Conservation (phyloP, 1,139 yeast species). For the Pichia terricola region DNA sequence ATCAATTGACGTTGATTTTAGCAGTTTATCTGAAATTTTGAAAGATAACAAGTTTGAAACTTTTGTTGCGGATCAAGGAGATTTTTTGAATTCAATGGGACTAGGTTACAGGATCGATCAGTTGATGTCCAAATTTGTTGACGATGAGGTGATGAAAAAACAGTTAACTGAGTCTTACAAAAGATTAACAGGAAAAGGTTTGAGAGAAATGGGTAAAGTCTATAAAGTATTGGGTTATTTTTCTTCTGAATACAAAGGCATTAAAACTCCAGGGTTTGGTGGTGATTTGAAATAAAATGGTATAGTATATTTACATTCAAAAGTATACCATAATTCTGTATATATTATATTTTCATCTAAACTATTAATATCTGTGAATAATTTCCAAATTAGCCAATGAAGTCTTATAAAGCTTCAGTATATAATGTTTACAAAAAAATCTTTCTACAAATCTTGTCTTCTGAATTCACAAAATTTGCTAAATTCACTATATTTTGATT, state of each 20-base stretch:
- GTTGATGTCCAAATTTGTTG: conserved; percentile 27
- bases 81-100: conserved; percentile 71
- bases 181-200: conserved; percentile 54
- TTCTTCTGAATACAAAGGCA: conserved; percentile 32
- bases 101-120: conserved; percentile 63
- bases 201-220: conserved; percentile 64
- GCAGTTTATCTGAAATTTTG: conserved; percentile 16
- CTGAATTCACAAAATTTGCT: too few species aligned
- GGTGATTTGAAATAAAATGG: conserved; percentile 1
- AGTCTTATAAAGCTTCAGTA: too few species aligned
- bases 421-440: too few species aligned
- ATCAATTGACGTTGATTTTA: conserved; percentile 76
- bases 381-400: too few species aligned
- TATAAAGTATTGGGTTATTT: conserved; percentile 65
- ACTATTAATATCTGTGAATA: too few species aligned
- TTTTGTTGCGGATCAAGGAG: conserved; percentile 64
- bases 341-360: too few species aligned
- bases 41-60: conserved; percentile 22
- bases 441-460: too few species aligned
- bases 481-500: not conserved
- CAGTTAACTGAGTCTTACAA: conserved; percentile 48
- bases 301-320: too few species aligned
- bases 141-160: conserved; percentile 31
- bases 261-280: conserved; percentile 35
- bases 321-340: too few species aligned